phyloP scores from a whole-genome alignment of 1,139 yeast genomes.

The Suhomyces kunorum region DNA sequence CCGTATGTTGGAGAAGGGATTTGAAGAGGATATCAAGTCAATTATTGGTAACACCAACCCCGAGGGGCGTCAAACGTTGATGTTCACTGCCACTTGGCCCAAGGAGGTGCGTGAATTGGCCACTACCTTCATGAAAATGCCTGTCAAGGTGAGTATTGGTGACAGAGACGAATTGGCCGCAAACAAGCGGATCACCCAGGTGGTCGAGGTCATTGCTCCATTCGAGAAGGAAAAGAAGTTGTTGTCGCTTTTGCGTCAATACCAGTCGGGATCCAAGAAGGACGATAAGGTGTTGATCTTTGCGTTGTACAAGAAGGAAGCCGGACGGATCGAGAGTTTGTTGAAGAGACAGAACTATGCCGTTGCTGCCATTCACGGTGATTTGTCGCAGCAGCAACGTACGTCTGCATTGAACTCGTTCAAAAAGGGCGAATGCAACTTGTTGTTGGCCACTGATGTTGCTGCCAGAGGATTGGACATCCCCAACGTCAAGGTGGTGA shows the following conservation, averaged over 20 bases:
- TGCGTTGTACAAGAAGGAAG: constrained; percentile 96
- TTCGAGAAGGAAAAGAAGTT: constrained; percentile 76
- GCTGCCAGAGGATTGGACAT: constrained; percentile 99
- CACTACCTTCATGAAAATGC: constrained; percentile 71
- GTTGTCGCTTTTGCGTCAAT: constrained; percentile 68
- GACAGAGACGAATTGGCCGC: constrained; percentile 93
- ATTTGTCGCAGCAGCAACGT: constrained; percentile 88
- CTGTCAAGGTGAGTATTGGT: constrained; percentile 90
- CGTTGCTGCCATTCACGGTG: constrained; percentile 96
- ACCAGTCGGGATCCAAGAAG: constrained; percentile 64
- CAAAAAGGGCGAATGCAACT: constrained; percentile 74
- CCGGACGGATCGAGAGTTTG: constrained; percentile 81
- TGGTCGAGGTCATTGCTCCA: constrained; percentile 91
- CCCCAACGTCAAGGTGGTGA: constrained; percentile 95
- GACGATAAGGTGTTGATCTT: constrained; percentile 85
- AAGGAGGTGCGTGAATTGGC: constrained; percentile 93
- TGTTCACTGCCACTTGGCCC: constrained; percentile 92
- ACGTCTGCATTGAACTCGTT: constrained; percentile 82
- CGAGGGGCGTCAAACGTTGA: constrained; percentile 69
- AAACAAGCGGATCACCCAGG: constrained; percentile 87
- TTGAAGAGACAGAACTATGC: constrained; percentile 71
- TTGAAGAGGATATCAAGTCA: constrained; percentile 90
- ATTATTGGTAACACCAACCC: constrained; percentile 62
- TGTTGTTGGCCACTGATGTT: constrained; percentile 94
- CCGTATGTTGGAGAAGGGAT: constrained; percentile 94